Conservation (phyloP, 352 stramenopile genomes). For the Pythium rhizo-oryzae region DNA sequence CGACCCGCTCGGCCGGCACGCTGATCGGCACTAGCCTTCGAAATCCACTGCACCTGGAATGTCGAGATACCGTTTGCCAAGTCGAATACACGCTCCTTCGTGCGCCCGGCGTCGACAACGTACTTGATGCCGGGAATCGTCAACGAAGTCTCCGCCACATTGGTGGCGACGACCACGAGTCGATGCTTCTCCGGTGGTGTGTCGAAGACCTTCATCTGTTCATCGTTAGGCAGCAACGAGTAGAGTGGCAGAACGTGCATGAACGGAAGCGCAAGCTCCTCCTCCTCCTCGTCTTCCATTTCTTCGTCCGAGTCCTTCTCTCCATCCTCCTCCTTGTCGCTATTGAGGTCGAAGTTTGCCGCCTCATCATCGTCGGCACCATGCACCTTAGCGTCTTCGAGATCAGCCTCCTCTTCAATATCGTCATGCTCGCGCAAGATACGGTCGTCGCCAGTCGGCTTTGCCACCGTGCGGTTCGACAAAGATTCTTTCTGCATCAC, state of each 20-base stretch:
- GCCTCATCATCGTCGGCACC: slow-evolving; percentile 55
- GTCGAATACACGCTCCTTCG: slow-evolving; percentile 97
- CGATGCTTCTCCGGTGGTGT: slow-evolving; percentile 88
- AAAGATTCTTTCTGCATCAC: neutral
- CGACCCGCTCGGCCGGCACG: slow-evolving; percentile 96
- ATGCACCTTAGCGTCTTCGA: slow-evolving; percentile 68
- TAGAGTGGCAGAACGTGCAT: slow-evolving; percentile 97
- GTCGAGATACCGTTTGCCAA: slow-evolving; percentile 90
- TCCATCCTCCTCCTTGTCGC: slow-evolving; percentile 48
- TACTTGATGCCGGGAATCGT: slow-evolving; percentile 96
- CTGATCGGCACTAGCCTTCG: slow-evolving; percentile 84
- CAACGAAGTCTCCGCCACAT: slow-evolving; percentile 98
- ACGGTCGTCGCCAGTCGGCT: slow-evolving; percentile 35
- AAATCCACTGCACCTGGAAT: slow-evolving; percentile 94
- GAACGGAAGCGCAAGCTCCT: slow-evolving; percentile 63
- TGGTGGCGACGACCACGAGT: slow-evolving; percentile 97
- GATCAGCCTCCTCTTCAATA: slow-evolving; percentile 77
- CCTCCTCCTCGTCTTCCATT: slow-evolving; percentile 70
- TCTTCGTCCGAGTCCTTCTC: slow-evolving; percentile 85
- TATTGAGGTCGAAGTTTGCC: slow-evolving; percentile 42
- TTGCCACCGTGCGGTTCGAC: neutral
- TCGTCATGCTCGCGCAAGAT: slow-evolving; percentile 82
- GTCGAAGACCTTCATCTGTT: slow-evolving; percentile 93
- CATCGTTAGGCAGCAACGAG: slow-evolving; percentile 95
- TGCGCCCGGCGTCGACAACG: slow-evolving; percentile 96